A percentile compares a stretch with the other conserved stretches of the same genome.
Conservation (phyloP, 2,329 filamentous ascomycete genomes). For the Alternaria viburni region DNA sequence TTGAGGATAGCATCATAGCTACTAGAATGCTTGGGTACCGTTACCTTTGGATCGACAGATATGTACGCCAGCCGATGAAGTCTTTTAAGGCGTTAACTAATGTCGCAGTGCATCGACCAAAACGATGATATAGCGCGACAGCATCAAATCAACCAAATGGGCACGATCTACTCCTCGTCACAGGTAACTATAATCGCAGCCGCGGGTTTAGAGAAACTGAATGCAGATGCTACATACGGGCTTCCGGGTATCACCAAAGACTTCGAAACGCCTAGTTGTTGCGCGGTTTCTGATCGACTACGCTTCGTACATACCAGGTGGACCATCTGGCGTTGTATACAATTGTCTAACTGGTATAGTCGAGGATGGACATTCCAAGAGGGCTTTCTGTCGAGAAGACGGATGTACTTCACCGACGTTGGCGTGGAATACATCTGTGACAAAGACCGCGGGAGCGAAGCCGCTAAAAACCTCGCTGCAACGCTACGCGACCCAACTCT, state of each 20-base stretch:
- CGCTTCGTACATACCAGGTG: no score
- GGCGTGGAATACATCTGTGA: neutral
- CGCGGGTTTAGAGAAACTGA: rapidly evolving
- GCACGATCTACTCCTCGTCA: neutral
- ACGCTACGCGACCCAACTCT: no score
- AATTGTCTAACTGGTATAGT: neutral
- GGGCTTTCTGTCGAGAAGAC: neutral
- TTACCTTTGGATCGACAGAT: neutral
- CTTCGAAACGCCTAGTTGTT: neutral
- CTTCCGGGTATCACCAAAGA: neutral
- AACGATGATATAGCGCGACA: neutral
- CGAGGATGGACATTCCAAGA: neutral
- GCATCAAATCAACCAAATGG: neutral
- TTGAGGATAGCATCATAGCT: neutral
- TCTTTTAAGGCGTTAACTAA: no score
- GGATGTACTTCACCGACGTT: neutral
- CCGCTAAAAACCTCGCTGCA: no score
- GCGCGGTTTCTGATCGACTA: no score
- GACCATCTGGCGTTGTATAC: no score
- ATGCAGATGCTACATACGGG: neutral
- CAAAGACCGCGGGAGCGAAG: no score
- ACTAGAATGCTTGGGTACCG: rapidly evolving
- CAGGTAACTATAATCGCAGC: neutral
- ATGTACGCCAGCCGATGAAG: neutral
- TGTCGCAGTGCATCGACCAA: neutral